Evolutionary conservation across 1,284 basidiomycete genomes (phyloP).

Genomic region (Spongiforma sp.): DNA sequence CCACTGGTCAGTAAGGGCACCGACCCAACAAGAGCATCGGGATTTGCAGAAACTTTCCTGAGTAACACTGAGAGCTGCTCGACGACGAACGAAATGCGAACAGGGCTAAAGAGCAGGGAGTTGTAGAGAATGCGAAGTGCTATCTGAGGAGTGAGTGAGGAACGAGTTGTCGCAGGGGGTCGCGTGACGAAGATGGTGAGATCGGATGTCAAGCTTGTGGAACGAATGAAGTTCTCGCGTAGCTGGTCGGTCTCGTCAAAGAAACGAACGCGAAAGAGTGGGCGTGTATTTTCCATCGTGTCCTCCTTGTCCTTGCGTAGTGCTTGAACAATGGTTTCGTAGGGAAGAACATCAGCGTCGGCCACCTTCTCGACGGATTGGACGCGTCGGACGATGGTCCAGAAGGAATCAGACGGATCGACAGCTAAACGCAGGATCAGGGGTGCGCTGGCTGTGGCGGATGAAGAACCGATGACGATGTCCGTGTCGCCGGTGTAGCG

Average conservation of each 20-base stretch:
- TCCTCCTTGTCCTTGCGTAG: slow-evolving; percentile 70
- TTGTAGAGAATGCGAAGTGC: slow-evolving; percentile 93
- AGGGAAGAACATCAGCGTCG: slow-evolving; percentile 83
- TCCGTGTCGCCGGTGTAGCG: slow-evolving; percentile 97
- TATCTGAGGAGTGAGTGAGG: slow-evolving; percentile 78
- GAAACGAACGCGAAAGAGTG: slow-evolving; percentile 94
- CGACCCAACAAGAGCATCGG: slow-evolving; percentile 69
- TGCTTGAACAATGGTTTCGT: slow-evolving; percentile 80
- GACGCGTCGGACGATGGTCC: slow-evolving; percentile 87
- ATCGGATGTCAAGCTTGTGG: slow-evolving; percentile 88
- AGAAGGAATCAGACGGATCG: slow-evolving; percentile 90
- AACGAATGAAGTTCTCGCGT: slow-evolving; percentile 77
- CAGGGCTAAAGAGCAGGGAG: slow-evolving; percentile 89
- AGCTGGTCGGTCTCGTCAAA: slow-evolving; percentile 89
- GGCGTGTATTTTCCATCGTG: slow-evolving; percentile 56
- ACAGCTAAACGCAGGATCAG: slow-evolving; percentile 87
- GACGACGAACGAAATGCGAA: slow-evolving; percentile 80
- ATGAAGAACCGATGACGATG: slow-evolving; percentile 91
- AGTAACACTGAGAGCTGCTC: slow-evolving; percentile 89
- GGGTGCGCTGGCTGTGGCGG: slow-evolving; percentile 78
- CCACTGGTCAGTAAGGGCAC: slow-evolving; percentile 80
- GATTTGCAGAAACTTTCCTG: slow-evolving; percentile 71
- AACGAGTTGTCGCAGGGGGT: slow-evolving; percentile 69
- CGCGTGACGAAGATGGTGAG: slow-evolving; percentile 84
- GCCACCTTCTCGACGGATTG: slow-evolving; percentile 89